Conservation (phyloP, 1,284 basidiomycete genomes). For the Cutaneotrichosporon mucoides region DNA sequence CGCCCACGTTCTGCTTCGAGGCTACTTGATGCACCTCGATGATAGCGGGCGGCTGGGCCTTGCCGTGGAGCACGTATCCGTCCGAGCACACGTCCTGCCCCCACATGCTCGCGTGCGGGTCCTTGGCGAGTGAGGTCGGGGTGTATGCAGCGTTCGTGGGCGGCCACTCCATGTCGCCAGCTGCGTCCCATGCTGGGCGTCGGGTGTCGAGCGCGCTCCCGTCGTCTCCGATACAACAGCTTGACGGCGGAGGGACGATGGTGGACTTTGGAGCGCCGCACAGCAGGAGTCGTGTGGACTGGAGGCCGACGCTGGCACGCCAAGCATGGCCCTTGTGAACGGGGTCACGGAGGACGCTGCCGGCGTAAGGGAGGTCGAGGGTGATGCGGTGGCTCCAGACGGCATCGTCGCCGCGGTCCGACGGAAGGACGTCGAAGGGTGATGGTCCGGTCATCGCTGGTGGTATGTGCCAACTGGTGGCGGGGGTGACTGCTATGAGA, state of each 20-base stretch:
- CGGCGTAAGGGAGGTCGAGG: background rate
- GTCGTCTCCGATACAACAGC: too few species aligned
- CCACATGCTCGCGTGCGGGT: background rate
- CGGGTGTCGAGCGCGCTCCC: too few species aligned
- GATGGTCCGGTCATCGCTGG: background rate
- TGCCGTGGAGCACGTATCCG: background rate
- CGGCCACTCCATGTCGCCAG: background rate
- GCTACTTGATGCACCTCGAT: background rate
- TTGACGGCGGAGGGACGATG: too few species aligned
- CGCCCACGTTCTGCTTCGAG: background rate
- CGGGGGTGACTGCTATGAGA: too few species aligned
- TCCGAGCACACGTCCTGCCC: background rate
- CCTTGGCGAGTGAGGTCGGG: background rate
- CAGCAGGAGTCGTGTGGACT: background rate
- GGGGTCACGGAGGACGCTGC: background rate
- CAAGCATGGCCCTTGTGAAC: constrained; percentile 1
- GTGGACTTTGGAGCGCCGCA: background rate
- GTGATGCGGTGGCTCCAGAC: background rate
- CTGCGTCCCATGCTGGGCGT: background rate
- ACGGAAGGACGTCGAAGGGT: background rate
- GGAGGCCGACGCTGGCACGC: background rate
- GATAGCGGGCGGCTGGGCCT: background rate
- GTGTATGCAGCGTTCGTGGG: background rate
- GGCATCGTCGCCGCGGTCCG: background rate
- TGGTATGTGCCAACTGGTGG: too few species aligned